Percentiles rank a stretch among this genome's conserved stretches.
phyloP scores from a whole-genome alignment of 75 land plant species.

The Pinus tabuliformis region DNA sequence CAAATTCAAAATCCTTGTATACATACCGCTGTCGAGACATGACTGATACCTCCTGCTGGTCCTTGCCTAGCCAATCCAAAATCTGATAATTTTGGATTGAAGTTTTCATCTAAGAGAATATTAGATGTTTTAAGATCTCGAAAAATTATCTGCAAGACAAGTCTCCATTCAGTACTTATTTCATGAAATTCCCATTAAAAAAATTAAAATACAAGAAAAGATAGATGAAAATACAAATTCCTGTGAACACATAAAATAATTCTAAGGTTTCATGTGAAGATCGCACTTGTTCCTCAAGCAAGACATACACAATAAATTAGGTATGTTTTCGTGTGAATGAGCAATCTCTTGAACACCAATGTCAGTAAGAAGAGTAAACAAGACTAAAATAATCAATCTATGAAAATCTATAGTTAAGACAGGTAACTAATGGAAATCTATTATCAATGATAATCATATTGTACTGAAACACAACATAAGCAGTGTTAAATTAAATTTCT shows the following conservation, averaged over 20 bases:
- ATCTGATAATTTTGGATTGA: conserved; percentile 88
- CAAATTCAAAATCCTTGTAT: not conserved
- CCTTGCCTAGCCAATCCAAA: conserved; percentile 91
- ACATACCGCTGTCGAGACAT: conserved; percentile 87
- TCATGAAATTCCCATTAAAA: not conserved
- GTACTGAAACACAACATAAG: too few species aligned
- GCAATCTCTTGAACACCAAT: not conserved
- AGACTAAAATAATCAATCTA: not conserved
- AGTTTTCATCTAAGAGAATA: conserved; percentile 77
- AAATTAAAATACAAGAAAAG: not conserved
- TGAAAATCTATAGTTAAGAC: not conserved
- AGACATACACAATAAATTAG: not conserved
- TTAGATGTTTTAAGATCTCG: conserved; percentile 89
- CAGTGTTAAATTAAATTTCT: not conserved
- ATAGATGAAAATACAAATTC: not conserved
- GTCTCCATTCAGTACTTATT: not conserved
- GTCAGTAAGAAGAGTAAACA: not conserved
- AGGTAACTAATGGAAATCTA: not conserved
- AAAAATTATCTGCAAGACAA: conserved; percentile 63
- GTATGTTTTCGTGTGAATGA: not conserved
- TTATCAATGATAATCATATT: not conserved
- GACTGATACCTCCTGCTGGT: conserved; percentile 63
- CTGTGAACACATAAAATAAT: not conserved
- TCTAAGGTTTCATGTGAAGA: not conserved
- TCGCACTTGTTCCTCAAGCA: not conserved